Evolutionary conservation across 2,329 filamentous ascomycete genomes (phyloP).

Genomic region (Aureobasidium mangrovei): DNA sequence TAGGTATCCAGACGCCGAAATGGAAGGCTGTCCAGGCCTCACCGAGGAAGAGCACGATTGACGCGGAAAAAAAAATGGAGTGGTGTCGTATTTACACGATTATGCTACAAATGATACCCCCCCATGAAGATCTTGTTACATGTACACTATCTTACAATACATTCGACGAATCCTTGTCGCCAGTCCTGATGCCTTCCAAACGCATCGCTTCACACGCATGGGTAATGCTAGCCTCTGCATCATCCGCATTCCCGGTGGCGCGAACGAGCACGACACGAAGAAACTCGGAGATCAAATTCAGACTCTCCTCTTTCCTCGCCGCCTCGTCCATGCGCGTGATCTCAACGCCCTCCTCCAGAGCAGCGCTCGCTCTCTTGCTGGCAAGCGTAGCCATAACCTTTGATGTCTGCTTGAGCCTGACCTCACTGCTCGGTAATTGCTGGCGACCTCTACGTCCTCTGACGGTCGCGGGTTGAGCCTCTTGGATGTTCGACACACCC

Average conservation of each 20-base stretch:
- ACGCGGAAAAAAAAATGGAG: slow-evolving; percentile 19
- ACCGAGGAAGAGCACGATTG: slow-evolving; percentile 75
- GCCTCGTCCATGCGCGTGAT: not conserved
- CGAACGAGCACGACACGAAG: slow-evolving; percentile 13
- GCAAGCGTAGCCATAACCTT: slow-evolving; percentile 9
- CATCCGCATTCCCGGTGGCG: not conserved
- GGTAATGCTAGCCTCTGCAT: slow-evolving; percentile 6
- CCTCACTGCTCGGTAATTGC: slow-evolving; percentile 5
- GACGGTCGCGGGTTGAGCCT: not conserved
- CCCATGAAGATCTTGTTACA: not conserved
- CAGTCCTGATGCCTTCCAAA: not conserved
- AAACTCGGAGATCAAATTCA: slow-evolving; percentile 14
- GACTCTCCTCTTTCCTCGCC: slow-evolving; percentile 1
- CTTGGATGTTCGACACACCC: slow-evolving; percentile 9
- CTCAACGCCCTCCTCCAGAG: slow-evolving; percentile 6
- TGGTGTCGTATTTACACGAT: not conserved
- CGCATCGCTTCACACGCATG: slow-evolving; percentile 13
- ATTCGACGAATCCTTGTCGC: slow-evolving; percentile 13
- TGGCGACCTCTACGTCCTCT: slow-evolving; percentile 10
- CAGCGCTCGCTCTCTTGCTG: not conserved
- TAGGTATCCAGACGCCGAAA: slow-evolving; percentile 59
- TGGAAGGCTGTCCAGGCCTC: slow-evolving; percentile 84
- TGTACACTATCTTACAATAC: not conserved
- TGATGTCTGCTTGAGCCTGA: slow-evolving; percentile 1
- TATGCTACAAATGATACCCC: not conserved